phyloP scores from a whole-genome alignment of 2,329 filamentous ascomycete species.

The Colletotrichum tabaci region DNA sequence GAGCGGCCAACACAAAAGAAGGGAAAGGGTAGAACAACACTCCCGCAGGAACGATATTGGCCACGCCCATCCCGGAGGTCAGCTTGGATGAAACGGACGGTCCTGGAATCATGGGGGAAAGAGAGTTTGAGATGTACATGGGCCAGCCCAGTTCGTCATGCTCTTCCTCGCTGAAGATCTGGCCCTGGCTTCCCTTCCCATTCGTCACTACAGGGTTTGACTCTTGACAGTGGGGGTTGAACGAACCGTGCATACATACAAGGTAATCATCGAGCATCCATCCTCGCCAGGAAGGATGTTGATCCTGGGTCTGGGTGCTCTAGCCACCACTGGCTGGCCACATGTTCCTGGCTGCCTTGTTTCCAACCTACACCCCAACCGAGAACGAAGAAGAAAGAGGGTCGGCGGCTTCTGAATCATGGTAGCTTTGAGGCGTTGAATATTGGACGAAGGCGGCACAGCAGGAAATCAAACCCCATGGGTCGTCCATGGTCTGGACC shows the following conservation, averaged over 20 bases:
- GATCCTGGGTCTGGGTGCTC: background rate
- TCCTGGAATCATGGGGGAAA: constrained; percentile 34
- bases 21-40: no score
- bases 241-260: no score
- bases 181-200: background rate
- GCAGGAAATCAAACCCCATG: background rate
- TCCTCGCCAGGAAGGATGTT: background rate
- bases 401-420: constrained; percentile 16
- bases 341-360: constrained; percentile 6
- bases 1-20: no score
- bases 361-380: background rate
- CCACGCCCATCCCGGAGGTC: background rate
- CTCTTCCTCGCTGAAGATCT: background rate
- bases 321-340: constrained; percentile 6
- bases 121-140: constrained; percentile 31
- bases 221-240: background rate
- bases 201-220: constrained; percentile 6
- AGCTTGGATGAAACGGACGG: constrained; percentile 35
- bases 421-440: constrained; percentile 18
- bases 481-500: no score
- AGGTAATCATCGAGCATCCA: background rate
- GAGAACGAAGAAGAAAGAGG: constrained; percentile 3
- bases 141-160: constrained; percentile 13
- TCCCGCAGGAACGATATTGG: no score
- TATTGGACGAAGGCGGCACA: constrained; percentile 2